These are phyloP conservation scores for Penicillium silybi DNA, from an alignment of 495 filamentous ascomycete genomes.

Conservation along the genomic window DNA sequence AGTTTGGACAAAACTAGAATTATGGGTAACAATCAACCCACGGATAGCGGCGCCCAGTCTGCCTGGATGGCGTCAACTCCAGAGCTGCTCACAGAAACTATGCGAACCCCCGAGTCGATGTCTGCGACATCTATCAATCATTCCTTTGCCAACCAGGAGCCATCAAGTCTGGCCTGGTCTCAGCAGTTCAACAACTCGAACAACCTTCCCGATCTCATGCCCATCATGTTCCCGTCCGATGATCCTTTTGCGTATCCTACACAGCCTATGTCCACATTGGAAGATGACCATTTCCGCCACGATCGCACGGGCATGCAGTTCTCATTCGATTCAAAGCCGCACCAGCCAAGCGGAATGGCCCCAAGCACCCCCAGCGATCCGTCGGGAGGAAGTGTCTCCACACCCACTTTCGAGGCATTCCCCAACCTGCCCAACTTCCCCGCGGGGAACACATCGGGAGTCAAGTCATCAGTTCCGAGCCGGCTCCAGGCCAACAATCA, in stretches of 20 bases:
- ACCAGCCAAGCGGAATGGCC: conserved; percentile 12
- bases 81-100: conserved; percentile 28
- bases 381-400: conserved; percentile 17
- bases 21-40: conserved; percentile 14
- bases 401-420: conserved; percentile 28
- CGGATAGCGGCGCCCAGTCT: conserved; percentile 19
- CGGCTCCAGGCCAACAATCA: conserved; percentile 25
- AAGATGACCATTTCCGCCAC: conserved; percentile 47
- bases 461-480: conserved; percentile 28
- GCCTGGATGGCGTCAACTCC: conserved; percentile 31
- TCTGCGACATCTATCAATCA: conserved; percentile 13
- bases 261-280: conserved; percentile 68
- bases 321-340: conserved; percentile 13
- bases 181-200: conserved; percentile 32
- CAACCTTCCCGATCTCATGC: conserved; percentile 67
- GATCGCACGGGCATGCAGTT: conserved; percentile 17
- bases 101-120: conserved; percentile 30
- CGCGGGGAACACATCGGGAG: conserved; percentile 10
- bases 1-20: conserved; percentile 33
- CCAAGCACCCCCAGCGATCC: conserved; percentile 18
- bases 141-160: conserved; percentile 23
- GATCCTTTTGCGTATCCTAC: conserved; percentile 90
- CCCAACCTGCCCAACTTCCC: conserved; percentile 27
- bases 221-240: conserved; percentile 88
- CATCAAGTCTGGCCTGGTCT: conserved; percentile 23